Conservation (phyloP, 2,329 filamentous ascomycete genomes). For the Paecilomyces dactylethromorphus region DNA sequence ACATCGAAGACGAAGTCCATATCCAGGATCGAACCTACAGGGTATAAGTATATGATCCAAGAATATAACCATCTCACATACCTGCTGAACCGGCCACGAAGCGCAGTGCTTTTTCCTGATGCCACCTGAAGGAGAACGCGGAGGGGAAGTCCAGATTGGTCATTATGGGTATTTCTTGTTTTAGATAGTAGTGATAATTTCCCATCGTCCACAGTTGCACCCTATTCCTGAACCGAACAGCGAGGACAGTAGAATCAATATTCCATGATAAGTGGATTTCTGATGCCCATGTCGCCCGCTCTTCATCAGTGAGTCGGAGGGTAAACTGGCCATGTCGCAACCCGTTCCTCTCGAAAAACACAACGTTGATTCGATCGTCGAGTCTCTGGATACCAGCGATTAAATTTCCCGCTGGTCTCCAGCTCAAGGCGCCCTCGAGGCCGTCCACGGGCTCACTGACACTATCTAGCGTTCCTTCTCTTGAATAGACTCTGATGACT, state of each 20-base stretch:
- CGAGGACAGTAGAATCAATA: conserved; percentile 81
- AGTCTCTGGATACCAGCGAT: conserved; percentile 77
- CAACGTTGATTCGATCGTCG: conserved; percentile 65
- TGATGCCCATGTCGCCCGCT: conserved; percentile 48
- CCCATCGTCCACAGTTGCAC: conserved; percentile 95
- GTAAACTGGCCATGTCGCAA: conserved; percentile 90
- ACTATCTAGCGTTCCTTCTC: conserved; percentile 85
- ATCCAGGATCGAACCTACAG: conserved; percentile 46
- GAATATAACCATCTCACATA: conserved; percentile 23
- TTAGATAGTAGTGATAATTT: conserved; percentile 97
- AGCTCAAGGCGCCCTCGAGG: conserved; percentile 80
- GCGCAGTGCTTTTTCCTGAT: conserved; percentile 74
- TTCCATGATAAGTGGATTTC: conserved; percentile 77
- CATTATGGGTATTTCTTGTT: conserved; percentile 66
- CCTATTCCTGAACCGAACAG: conserved; percentile 65
- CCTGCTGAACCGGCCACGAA: conserved; percentile 52
- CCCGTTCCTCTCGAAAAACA: conserved; percentile 98
- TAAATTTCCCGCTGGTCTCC: conserved; percentile 84
- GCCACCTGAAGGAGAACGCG: conserved; percentile 54
- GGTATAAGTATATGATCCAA: conserved; percentile 5
- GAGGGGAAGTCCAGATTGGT: conserved; percentile 14
- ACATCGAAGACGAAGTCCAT: conserved; percentile 64
- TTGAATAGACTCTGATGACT: conserved; percentile 80
- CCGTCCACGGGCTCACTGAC: conserved; percentile 92
- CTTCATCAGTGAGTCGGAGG: conserved; percentile 60